Evolutionary conservation across 2,329 filamentous ascomycete species (phyloP).

Genomic region (Aspergillus sergii): DNA sequence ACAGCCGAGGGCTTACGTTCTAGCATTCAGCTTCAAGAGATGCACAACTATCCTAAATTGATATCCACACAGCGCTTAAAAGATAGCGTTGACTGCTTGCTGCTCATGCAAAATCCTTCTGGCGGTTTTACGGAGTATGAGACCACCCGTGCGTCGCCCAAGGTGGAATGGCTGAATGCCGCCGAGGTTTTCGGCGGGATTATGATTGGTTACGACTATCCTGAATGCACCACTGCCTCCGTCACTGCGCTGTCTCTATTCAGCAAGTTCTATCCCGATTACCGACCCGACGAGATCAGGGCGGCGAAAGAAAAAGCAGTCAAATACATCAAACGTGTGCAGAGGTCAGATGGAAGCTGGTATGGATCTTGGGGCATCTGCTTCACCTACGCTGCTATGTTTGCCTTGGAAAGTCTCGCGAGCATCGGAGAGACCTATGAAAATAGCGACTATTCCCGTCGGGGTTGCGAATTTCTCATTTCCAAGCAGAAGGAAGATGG

Average conservation of each 20-base stretch:
- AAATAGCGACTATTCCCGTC: conserved; percentile 69
- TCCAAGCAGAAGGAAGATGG: conserved; percentile 84
- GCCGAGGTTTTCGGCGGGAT: conserved; percentile 96
- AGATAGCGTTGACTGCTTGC: conserved; percentile 85
- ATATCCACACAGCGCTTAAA: conserved; percentile 77
- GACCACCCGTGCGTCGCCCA: conserved; percentile 72
- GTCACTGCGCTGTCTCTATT: conserved; percentile 87
- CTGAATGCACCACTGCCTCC: conserved; percentile 94
- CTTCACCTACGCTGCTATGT: conserved; percentile 97
- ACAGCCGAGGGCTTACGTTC: conserved; percentile 88
- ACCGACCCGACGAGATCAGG: conserved; percentile 75
- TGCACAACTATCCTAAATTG: conserved; percentile 71
- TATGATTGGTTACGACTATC: conserved; percentile 99
- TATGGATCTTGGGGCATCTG: conserved; percentile 98
- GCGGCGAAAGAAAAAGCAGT: conserved; percentile 73
- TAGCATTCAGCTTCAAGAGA: conserved; percentile 80
- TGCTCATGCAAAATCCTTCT: conserved; percentile 85
- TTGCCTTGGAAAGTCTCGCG: conserved; percentile 83
- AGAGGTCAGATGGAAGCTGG: conserved; percentile 86
- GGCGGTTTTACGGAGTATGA: conserved; percentile 94
- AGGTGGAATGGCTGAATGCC: conserved; percentile 84
- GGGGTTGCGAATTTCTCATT: conserved; percentile 83
- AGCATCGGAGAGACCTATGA: conserved; percentile 79
- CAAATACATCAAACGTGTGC: conserved; percentile 77
- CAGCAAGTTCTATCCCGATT: conserved; percentile 76